A percentile compares a stretch with the other conserved stretches of the same genome.
These are phyloP conservation scores for Leccinum cinnamomeum DNA, from an alignment of 1,284 basidiomycete species.

Conservation along the genomic window DNA sequence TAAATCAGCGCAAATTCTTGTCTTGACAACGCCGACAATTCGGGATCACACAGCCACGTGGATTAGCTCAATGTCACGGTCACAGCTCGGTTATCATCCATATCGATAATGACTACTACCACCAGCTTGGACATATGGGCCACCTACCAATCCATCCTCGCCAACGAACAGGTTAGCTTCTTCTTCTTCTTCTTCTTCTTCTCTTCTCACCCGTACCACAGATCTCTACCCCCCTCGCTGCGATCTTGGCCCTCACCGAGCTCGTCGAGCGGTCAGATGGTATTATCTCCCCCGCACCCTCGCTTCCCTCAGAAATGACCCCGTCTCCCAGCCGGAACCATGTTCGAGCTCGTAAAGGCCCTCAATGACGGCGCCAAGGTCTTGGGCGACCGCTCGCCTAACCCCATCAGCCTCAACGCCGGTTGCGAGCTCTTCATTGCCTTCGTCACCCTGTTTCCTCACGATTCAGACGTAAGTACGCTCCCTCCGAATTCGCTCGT, in stretches of 20 bases:
- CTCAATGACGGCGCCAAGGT: constrained; percentile 73
- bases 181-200: too few relatives aligned
- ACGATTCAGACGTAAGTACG: constrained; percentile 70
- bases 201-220: constrained; percentile 32
- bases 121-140: constrained; percentile 54
- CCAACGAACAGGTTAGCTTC: constrained; percentile 54
- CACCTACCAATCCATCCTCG: constrained; percentile 55
- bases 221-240: constrained; percentile 86
- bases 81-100: not conserved
- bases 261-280: constrained; percentile 74
- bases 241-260: constrained; percentile 80
- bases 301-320: constrained; percentile 19
- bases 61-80: constrained; percentile 3
- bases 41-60: constrained; percentile 14
- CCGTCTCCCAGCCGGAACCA: constrained; percentile 66
- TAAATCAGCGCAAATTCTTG: constrained; percentile 31
- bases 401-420: constrained; percentile 85
- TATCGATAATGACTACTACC: constrained; percentile 8
- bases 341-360: constrained; percentile 86
- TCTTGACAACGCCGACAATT: constrained; percentile 28
- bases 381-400: constrained; percentile 65
- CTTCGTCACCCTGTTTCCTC: constrained; percentile 84
- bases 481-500: constrained; percentile 11
- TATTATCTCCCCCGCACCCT: constrained; percentile 24
- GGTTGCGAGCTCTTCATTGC: constrained; percentile 89